Percentiles rank a stretch among this genome's conserved stretches.
Evolutionary conservation across 176 grass and related monocot species (phyloP).

Genomic region (Avena atlantica): DNA sequence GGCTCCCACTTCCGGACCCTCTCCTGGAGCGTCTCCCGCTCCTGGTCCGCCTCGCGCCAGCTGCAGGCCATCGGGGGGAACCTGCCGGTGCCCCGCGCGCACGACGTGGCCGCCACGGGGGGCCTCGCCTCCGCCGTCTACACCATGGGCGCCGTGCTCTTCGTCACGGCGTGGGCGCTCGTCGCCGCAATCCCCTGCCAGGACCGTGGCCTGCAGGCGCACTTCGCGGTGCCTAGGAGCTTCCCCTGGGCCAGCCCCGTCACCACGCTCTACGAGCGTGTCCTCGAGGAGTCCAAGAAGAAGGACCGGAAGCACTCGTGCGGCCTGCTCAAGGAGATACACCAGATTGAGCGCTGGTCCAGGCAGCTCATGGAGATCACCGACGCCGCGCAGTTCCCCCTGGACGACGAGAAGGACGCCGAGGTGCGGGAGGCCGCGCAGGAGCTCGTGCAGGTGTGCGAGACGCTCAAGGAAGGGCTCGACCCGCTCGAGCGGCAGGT

Average conservation of each 20-base stretch:
- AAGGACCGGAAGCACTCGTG: slow-evolving; percentile 82
- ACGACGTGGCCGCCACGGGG: slow-evolving; percentile 56
- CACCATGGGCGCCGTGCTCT: slow-evolving; percentile 73
- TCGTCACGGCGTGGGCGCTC: slow-evolving; percentile 67
- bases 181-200: slow-evolving; percentile 88
- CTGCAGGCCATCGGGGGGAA: slow-evolving; percentile 79
- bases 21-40: slow-evolving; percentile 92
- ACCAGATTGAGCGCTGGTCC: slow-evolving; percentile 75
- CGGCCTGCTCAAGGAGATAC: slow-evolving; percentile 87
- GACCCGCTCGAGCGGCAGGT: slow-evolving; percentile 88
- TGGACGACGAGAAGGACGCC: slow-evolving; percentile 58
- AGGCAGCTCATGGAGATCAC: slow-evolving; percentile 76
- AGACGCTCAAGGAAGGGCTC: slow-evolving; percentile 67
- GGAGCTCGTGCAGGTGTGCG: slow-evolving; percentile 67
- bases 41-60: slow-evolving; percentile 93
- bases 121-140: slow-evolving; percentile 65
- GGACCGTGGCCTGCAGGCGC: slow-evolving; percentile 77
- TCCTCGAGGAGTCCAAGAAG: slow-evolving; percentile 89
- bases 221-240: slow-evolving; percentile 65
- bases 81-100: slow-evolving; percentile 63
- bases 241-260: background rate
- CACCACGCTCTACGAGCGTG: background rate
- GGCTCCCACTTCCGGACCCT: slow-evolving; percentile 67
- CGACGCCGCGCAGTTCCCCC: slow-evolving; percentile 67
- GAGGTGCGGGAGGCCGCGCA: slow-evolving; percentile 60